phyloP scores from a whole-genome alignment of 257 asterid species.

The Ehretia macrophylla region DNA sequence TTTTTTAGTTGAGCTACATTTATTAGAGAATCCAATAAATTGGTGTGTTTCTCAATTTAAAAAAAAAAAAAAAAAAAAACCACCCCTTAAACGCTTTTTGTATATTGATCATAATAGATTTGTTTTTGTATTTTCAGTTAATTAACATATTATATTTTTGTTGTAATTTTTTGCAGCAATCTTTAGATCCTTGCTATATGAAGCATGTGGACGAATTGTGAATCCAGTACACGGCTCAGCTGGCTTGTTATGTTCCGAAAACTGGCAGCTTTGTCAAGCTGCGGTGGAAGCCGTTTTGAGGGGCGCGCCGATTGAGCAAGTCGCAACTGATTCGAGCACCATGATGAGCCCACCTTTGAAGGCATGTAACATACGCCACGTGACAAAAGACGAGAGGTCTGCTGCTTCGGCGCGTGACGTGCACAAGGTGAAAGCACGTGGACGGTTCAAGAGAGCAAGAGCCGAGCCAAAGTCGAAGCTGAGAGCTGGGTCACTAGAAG shows the following conservation, averaged over 20 bases:
- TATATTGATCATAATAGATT: not conserved
- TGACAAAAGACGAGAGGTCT: slow-evolving; percentile 13
- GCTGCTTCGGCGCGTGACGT: slow-evolving; percentile 10
- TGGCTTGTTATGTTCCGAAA: slow-evolving; percentile 38
- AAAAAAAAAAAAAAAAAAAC: no score
- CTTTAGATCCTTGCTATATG: slow-evolving; percentile 36
- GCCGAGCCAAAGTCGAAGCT: slow-evolving; percentile 19
- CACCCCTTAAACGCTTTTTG: no score
- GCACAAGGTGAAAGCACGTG: slow-evolving; percentile 20
- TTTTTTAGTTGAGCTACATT: no score
- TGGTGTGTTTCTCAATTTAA: no score
- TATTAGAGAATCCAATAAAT: no score
- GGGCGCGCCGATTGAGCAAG: slow-evolving; percentile 30
- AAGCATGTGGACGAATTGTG: slow-evolving; percentile 43
- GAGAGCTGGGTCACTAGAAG: slow-evolving; percentile 26
- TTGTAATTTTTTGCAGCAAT: slow-evolving; percentile 20
- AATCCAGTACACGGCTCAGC: slow-evolving; percentile 39
- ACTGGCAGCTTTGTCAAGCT: slow-evolving; percentile 40
- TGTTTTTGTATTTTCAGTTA: not conserved
- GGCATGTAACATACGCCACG: slow-evolving; percentile 41
- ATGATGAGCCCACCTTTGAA: slow-evolving; percentile 21
- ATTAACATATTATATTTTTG: not conserved
- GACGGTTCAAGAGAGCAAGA: slow-evolving; percentile 18
- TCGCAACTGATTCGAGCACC: slow-evolving; percentile 22
- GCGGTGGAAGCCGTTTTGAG: slow-evolving; percentile 40